Percentiles rank a stretch among this genome's conserved stretches.
Evolutionary conservation across 192 early-diverging fungal genomes (phyloP).

Genomic region (Umbelopsis vinacea): DNA sequence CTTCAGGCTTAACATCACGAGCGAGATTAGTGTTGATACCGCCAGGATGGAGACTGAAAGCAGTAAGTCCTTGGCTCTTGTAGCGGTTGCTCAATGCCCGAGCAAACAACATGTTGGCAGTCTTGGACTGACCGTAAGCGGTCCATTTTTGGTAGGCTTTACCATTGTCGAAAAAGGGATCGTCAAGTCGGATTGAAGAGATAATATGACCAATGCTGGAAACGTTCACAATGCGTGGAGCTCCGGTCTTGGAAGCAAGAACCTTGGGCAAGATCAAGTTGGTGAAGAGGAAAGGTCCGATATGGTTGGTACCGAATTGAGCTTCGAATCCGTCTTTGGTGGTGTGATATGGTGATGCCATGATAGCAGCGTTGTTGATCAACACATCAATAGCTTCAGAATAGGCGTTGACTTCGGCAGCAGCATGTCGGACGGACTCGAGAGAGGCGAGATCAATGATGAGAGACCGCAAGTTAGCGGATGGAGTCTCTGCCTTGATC

Average conservation of each 20-base stretch:
- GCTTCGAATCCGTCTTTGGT: constrained; percentile 64
- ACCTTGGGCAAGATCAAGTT: background rate
- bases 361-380: constrained; percentile 41
- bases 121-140: constrained; percentile 46
- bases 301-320: constrained; percentile 70
- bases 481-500: constrained; percentile 30
- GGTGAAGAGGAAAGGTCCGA: constrained; percentile 56
- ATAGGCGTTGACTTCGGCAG: constrained; percentile 15
- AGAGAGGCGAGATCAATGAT: constrained; percentile 38
- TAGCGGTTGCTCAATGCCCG: constrained; percentile 9
- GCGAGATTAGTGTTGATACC: background rate
- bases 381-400: constrained; percentile 36
- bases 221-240: constrained; percentile 21
- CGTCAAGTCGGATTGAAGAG: background rate
- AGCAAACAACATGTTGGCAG: constrained; percentile 59
- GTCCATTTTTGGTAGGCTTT: background rate
- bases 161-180: background rate
- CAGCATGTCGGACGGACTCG: constrained; percentile 36
- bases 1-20: background rate
- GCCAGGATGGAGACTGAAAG: constrained; percentile 22
- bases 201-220: constrained; percentile 25
- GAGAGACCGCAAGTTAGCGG: constrained; percentile 28
- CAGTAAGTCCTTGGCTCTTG: background rate
- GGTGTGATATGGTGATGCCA: constrained; percentile 57
- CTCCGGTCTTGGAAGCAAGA: constrained; percentile 23